These are phyloP conservation scores for Gaeumannomyces sp. DNA, from an alignment of 2,329 filamentous ascomycete species.

Conservation along the genomic window DNA sequence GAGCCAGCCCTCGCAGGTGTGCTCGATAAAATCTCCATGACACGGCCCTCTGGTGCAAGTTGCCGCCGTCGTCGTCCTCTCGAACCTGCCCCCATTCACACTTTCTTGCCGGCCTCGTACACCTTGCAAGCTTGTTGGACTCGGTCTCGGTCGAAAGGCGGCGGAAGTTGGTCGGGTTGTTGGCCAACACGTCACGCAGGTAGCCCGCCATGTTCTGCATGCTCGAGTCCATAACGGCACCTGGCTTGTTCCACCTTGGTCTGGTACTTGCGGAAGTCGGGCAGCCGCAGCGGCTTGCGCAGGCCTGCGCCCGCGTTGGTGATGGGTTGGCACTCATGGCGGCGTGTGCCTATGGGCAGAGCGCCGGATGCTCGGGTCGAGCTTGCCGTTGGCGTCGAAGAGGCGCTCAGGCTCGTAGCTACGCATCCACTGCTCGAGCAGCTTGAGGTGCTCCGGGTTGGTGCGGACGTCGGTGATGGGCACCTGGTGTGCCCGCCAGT, in stretches of 20 bases:
- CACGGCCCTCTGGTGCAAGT: conserved; percentile 60
- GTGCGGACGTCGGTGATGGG: conserved; percentile 64
- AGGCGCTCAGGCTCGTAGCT: conserved; percentile 68
- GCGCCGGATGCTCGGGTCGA: conserved; percentile 56
- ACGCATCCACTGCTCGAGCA: conserved; percentile 71
- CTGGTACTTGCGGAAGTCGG: conserved; percentile 63
- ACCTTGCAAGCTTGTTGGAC: conserved; percentile 70
- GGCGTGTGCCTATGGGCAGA: conserved; percentile 57
- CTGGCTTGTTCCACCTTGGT: conserved; percentile 56
- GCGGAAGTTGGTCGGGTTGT: conserved; percentile 63
- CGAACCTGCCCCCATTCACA: conserved; percentile 73
- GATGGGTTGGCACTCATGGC: conserved; percentile 74
- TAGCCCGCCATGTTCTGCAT: conserved; percentile 66
- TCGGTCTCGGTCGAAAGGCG: conserved; percentile 77
- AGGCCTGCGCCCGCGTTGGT: conserved; percentile 61
- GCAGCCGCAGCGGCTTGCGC: conserved; percentile 60
- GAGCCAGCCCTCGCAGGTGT: conserved; percentile 74
- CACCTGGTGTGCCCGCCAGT: conserved; percentile 73
- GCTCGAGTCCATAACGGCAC: conserved; percentile 49
- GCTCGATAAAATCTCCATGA: conserved; percentile 85
- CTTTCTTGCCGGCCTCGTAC: conserved; percentile 70
- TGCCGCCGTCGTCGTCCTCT: conserved; percentile 72
- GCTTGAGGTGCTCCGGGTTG: conserved; percentile 59
- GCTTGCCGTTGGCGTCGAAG: conserved; percentile 57
- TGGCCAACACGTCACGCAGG: conserved; percentile 59